Percentiles rank a stretch among this genome's conserved stretches.
Evolutionary conservation across 2,329 filamentous ascomycete species (phyloP).

Genomic region (Ilyonectria mors-panacis): DNA sequence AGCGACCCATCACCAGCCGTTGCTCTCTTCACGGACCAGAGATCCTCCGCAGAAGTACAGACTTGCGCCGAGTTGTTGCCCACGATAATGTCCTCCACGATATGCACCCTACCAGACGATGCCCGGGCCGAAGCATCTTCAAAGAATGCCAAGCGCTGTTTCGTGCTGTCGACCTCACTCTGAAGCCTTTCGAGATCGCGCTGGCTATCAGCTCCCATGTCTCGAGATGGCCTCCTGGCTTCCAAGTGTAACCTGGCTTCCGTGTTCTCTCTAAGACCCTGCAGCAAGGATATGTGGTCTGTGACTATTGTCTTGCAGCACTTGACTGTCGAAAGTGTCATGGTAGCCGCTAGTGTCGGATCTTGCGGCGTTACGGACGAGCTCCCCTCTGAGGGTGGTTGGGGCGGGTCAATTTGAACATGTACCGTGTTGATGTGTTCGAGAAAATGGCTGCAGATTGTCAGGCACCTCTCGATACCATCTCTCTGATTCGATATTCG

Average conservation of each 20-base stretch:
- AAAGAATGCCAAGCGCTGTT: slow-evolving; percentile 9
- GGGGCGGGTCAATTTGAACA: not conserved
- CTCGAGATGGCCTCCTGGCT: not conserved
- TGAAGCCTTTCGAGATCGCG: slow-evolving; percentile 11
- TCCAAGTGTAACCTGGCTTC: not conserved
- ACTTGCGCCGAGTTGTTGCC: slow-evolving; percentile 34
- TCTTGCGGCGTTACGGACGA: not conserved
- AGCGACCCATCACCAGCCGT: slow-evolving; percentile 27
- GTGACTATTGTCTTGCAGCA: not conserved
- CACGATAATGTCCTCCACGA: slow-evolving; percentile 37
- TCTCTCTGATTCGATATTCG: slow-evolving; percentile 6
- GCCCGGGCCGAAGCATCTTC: slow-evolving; percentile 3
- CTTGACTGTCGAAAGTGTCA: slow-evolving; percentile 10
- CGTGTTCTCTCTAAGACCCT: not conserved
- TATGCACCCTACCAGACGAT: slow-evolving; percentile 35
- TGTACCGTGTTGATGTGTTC: slow-evolving; percentile 11
- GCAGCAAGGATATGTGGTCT: not conserved
- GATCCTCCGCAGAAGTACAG: slow-evolving; percentile 39
- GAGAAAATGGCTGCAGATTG: slow-evolving; percentile 8
- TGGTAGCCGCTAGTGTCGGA: not conserved
- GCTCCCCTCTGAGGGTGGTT: not conserved
- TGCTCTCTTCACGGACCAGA: slow-evolving; percentile 34
- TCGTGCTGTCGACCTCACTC: slow-evolving; percentile 7
- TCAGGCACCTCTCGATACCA: slow-evolving; percentile 6
- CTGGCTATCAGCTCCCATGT: not conserved